Base-by-base conservation (phyloP, 495 filamentous ascomycete genomes). In the Lasiosphaeria hispida region DNA sequence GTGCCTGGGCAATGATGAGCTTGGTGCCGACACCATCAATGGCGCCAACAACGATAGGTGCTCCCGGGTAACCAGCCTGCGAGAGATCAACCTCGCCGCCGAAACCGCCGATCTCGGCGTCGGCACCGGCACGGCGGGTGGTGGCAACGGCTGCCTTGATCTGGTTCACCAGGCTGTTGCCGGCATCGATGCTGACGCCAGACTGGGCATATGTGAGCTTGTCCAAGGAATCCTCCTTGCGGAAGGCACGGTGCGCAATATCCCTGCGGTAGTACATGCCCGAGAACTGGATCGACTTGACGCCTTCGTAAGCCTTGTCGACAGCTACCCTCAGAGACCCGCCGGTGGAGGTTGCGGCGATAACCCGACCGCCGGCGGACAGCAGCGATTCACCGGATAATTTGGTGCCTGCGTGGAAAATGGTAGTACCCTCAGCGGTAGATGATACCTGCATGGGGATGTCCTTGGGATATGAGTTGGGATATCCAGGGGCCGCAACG, bases 11-110 rank as follows among this genome's bases (percentile, higher is more conserved):
- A 63, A 97, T 89, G 77, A 92, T 93, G 59, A 97, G 85, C 76
- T 97, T 97, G 33, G 94, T 98, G 40, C 94, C 94, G 14, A 98
- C 90, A 53, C 94, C 94, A 70, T 98, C 95, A 59, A 96, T 97
- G 41, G 89, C 92, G 41, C 88, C 87, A 34, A 97, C 88, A 41
- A 97, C 74, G 30, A 89, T 87, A 1, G 94, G 92, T 0, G 87
- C 81, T 49, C 81, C 72, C 5, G 80, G 74, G 73, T 90, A 96
- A 44, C 89, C 86, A 35, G 92, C 92, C 34, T 82, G 83, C 7
- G 83, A 73, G 7, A 97, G 82, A 66, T 95, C 88, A 58, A 97
- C 87, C 61, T 89, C 83, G 36, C 95, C 94, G 23, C 95, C 94
- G 60, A 98, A 98, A 2, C 95, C 95, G 57, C 95, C 94, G 63